Conservation (phyloP, 2,329 filamentous ascomycete genomes). For the Colletotrichum karsti region DNA sequence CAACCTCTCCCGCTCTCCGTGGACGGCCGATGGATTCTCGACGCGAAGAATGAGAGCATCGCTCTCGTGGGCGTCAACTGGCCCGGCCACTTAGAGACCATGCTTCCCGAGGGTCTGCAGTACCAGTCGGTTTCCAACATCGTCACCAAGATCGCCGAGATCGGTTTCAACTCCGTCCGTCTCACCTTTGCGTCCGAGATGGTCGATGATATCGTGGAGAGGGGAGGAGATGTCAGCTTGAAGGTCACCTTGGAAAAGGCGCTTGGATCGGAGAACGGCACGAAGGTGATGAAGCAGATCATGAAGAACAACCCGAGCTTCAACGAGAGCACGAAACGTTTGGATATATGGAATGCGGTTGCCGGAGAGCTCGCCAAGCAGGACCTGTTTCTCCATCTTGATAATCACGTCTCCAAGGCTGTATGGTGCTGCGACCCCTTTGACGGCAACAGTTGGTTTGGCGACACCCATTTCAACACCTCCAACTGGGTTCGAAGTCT, state of each 20-base stretch:
- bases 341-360: slow-evolving; percentile 61
- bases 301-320: slow-evolving; percentile 59
- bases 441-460: slow-evolving; percentile 60
- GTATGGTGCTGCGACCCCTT: slow-evolving; percentile 54
- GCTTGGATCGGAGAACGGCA: slow-evolving; percentile 56
- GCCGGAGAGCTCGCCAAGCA: slow-evolving; percentile 58
- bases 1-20: slow-evolving; percentile 7
- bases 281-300: slow-evolving; percentile 52
- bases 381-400: slow-evolving; percentile 55
- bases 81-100: slow-evolving; percentile 61
- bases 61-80: slow-evolving; percentile 60
- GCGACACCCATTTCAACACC: slow-evolving; percentile 60
- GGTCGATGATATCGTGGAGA: slow-evolving; percentile 57
- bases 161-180: slow-evolving; percentile 63
- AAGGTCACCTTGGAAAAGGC: slow-evolving; percentile 45
- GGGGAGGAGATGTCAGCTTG: slow-evolving; percentile 46
- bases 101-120: slow-evolving; percentile 65
- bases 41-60: slow-evolving; percentile 55
- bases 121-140: slow-evolving; percentile 59
- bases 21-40: slow-evolving; percentile 47
- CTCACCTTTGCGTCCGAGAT: slow-evolving; percentile 65
- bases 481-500: slow-evolving; percentile 62
- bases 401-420: slow-evolving; percentile 59
- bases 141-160: slow-evolving; percentile 56
- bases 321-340: slow-evolving; percentile 52